Conservation (phyloP, 2,329 filamentous ascomycete genomes). For the Phialophora verrucosa region DNA sequence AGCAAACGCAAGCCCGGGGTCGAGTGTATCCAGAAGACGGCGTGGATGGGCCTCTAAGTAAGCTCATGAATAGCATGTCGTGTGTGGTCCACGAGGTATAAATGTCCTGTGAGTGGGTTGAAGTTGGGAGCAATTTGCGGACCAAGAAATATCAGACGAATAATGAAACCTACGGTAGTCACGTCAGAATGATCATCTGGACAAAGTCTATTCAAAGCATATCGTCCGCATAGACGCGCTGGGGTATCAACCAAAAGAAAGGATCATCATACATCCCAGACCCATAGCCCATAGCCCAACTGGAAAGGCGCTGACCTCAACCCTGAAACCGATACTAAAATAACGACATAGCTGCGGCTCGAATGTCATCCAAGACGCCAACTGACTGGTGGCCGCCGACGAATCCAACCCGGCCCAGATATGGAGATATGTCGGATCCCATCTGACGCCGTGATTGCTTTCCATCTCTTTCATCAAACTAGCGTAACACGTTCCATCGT, state of each 20-base stretch:
- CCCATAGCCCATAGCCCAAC: not conserved
- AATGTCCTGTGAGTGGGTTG: not conserved
- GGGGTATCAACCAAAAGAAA: not conserved
- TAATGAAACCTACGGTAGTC: not conserved
- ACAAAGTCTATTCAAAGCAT: not conserved
- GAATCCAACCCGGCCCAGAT: not conserved
- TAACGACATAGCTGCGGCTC: not conserved
- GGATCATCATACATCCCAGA: not conserved
- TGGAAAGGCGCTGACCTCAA: not conserved
- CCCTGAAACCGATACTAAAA: not conserved
- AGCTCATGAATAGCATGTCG: not conserved
- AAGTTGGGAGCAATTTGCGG: too few species aligned
- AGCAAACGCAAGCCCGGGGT: slow-evolving; percentile 66
- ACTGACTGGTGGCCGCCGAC: not conserved
- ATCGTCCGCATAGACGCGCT: not conserved
- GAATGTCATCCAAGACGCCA: not conserved
- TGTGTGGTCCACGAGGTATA: not conserved
- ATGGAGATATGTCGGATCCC: not conserved
- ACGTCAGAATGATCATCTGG: not conserved
- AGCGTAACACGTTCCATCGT: not conserved
- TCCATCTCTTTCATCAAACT: not conserved
- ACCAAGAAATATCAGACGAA: too few species aligned
- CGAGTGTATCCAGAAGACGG: slow-evolving; percentile 86
- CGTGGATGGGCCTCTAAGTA: slow-evolving; percentile 68
- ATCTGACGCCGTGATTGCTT: not conserved